Percentiles rank a stretch among this genome's conserved stretches.
phyloP scores from a whole-genome alignment of 2,329 filamentous ascomycete genomes.

The Aureobasidium sp. region DNA sequence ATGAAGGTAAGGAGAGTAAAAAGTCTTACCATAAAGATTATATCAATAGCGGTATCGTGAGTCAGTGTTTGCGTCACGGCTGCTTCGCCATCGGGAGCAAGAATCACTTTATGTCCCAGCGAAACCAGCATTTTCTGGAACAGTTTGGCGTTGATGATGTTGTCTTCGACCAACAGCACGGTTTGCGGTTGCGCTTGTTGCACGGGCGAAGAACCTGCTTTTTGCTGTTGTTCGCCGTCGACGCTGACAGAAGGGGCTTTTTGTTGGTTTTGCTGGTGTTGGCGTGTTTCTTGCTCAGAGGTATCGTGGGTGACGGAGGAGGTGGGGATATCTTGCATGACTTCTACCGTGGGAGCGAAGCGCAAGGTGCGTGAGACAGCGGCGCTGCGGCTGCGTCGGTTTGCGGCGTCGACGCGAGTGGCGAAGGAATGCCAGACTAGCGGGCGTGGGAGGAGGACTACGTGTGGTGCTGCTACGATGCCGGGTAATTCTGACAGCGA shows the following conservation, averaged over 20 bases:
- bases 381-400: slow-evolving; percentile 1
- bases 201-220: background rate
- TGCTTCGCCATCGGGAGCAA: slow-evolving; percentile 25
- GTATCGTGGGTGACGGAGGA: background rate
- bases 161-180: slow-evolving; percentile 18
- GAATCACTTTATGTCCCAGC: slow-evolving; percentile 14
- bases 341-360: slow-evolving; percentile 12
- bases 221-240: background rate
- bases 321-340: background rate
- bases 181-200: background rate
- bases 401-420: background rate
- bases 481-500: slow-evolving; percentile 9
- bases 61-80: slow-evolving; percentile 1
- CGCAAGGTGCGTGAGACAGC: slow-evolving; percentile 1
- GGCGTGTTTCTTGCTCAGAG: background rate
- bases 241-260: background rate
- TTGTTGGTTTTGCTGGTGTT: slow-evolving; percentile 2
- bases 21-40: slow-evolving; percentile 15
- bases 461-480: background rate
- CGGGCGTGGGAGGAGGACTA: slow-evolving; percentile 7
- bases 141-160: slow-evolving; percentile 16
- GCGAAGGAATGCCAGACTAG: slow-evolving; percentile 15
- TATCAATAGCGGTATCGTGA: slow-evolving; percentile 14
- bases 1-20: background rate
- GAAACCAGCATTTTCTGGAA: slow-evolving; percentile 14